Base-by-base conservation (phyloP, 257 asterid genomes). In the Penstemon barbatus region DNA sequence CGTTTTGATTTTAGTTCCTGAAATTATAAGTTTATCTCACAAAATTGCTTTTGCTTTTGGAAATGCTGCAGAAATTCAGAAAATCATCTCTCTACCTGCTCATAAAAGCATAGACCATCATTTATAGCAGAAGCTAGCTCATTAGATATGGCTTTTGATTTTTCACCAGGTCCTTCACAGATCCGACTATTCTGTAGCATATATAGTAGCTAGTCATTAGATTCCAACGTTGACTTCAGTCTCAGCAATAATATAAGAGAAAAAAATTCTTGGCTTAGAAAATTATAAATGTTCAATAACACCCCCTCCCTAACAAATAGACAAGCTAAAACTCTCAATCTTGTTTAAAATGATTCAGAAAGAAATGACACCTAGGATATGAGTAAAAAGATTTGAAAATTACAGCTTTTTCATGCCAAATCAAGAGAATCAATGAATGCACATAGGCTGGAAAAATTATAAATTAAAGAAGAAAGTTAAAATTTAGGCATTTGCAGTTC, bases 71-170 rank as follows among this genome's bases (percentile, higher is more conserved):
- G 12, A 68, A 56, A 70, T 45, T 58, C 46, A 73, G 6, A 68
- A 64, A 74, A 60, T 50, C 53, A 70, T 61, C 56, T 42, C 61
- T 45, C 55, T 75, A 92, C 98, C 98, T 90, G 98, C 92, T 90
- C 98, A 79, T 90, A 90, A 77, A 71, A 88, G 77, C 79, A 88
- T 68, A 92, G 96, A 71, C 93, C 93, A 46, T 90, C 97, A 80
- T 81, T 90, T 77, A 92, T 88, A 55, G 93, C 86, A 63, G 92
- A 90, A 74, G 96, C 98, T 77, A 82, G 89, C 86, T 92, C 98
- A 71, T 52, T 64, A 71, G 98, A 80, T 60, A 92, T 75, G 70
- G 81, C 52, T 73, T 83, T 70, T 68, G 94, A 80, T 65, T 83
- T 85, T 70, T 69, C 75, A 49, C 72, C 77, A n/a, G 85, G 70